Evolutionary conservation across 352 stramenopile genomes (phyloP).

Genomic region (Phytophthora syringae): DNA sequence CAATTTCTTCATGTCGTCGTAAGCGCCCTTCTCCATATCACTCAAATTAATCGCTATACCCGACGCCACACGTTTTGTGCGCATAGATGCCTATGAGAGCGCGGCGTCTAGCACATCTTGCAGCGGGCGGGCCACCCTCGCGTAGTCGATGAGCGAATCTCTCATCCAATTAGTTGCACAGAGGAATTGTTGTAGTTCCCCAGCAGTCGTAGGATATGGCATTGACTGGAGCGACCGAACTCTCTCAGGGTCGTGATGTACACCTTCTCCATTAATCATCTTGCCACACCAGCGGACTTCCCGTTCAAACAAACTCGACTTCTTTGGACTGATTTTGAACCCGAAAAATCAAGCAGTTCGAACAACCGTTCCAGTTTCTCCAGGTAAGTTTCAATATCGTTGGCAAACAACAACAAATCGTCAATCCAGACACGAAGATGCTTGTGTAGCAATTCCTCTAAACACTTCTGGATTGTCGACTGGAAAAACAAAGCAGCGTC

Average conservation of each 20-base stretch:
- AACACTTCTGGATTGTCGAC: no score
- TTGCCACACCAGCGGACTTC: background rate
- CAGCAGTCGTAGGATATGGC: conserved; percentile 5
- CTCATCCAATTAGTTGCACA: conserved; percentile 21
- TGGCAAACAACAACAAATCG: background rate
- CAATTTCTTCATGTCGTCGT: background rate
- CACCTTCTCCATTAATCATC: background rate
- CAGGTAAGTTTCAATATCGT: background rate
- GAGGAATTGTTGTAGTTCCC: conserved; percentile 15
- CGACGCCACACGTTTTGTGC: no score
- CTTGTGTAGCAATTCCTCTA: no score
- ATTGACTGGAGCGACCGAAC: background rate
- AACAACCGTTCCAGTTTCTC: background rate
- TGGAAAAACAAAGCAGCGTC: no score
- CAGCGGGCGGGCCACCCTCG: background rate
- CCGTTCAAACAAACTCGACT: background rate
- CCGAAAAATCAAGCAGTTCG: background rate
- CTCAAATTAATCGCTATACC: no score
- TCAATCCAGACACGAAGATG: background rate
- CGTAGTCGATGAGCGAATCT: conserved; percentile 10
- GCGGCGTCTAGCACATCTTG: conserved; percentile 1
- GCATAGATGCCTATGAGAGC: background rate
- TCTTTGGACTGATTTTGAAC: background rate
- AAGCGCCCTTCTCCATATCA: background rate
- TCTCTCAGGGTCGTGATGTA: background rate